These are phyloP conservation scores for Melaleuca quinquenervia DNA, from an alignment of 345 rosid species.

Conservation along the genomic window DNA sequence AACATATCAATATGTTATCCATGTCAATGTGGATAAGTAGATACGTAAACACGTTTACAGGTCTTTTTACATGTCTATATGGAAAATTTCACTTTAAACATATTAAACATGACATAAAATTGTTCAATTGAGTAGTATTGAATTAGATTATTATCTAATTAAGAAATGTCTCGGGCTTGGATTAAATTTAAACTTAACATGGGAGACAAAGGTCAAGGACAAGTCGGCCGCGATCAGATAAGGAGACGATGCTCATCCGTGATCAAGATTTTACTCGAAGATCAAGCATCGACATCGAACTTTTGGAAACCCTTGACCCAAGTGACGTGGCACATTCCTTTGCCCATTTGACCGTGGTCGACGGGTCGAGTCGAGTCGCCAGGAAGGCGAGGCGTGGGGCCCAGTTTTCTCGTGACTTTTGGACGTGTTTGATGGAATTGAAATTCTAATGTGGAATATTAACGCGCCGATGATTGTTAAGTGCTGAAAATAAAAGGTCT, in stretches of 20 bases:
- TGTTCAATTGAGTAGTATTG: background rate
- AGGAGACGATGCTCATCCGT: background rate
- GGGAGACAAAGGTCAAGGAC: background rate
- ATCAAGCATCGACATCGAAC: background rate
- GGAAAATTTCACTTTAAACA: background rate
- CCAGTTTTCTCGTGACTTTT: background rate
- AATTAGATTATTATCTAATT: background rate
- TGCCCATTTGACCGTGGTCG: background rate
- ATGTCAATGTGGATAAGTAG: background rate
- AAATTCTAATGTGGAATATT: background rate
- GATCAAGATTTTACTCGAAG: background rate
- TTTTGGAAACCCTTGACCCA: background rate
- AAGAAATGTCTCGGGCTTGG: background rate
- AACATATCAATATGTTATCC: background rate
- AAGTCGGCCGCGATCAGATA: background rate
- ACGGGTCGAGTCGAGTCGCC: background rate
- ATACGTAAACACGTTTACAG: background rate
- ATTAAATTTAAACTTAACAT: background rate
- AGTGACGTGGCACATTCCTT: background rate
- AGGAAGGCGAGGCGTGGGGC: background rate
- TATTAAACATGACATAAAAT: background rate
- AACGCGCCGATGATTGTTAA: background rate
- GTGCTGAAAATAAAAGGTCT: no score
- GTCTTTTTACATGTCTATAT: rapidly evolving
- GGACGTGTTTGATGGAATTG: background rate